These are phyloP conservation scores for Tilletia walkeri DNA, from an alignment of 1,284 basidiomycete genomes.

Conservation along the genomic window DNA sequence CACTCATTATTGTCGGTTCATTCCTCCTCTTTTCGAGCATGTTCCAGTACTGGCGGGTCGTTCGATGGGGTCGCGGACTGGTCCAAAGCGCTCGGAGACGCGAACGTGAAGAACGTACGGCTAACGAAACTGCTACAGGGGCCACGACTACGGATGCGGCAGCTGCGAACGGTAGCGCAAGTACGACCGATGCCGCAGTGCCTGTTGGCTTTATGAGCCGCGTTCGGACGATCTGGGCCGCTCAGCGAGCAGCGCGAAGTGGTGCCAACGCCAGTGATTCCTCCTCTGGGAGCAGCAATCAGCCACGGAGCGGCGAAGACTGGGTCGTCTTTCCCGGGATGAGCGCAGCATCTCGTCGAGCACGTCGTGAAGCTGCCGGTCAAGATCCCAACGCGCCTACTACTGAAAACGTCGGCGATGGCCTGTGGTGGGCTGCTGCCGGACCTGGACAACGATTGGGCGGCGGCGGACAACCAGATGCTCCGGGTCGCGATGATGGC, in stretches of 20 bases:
- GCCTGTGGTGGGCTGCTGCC: neutral
- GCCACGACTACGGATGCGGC: constrained; percentile 11
- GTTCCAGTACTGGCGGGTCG: constrained; percentile 67
- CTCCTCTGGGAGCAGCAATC: neutral
- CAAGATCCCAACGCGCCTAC: neutral
- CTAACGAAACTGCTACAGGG: constrained; percentile 4
- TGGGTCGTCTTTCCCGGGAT: constrained; percentile 47
- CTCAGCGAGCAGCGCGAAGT: neutral
- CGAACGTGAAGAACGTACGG: constrained; percentile 27
- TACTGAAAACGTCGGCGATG: constrained; percentile 8
- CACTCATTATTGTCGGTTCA: constrained; percentile 89
- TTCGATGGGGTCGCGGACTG: constrained; percentile 44
- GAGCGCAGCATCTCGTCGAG: constrained; percentile 22
- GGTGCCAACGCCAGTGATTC: constrained; percentile 7
- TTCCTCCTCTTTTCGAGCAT: constrained; percentile 70
- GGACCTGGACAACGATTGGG: neutral
- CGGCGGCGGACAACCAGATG: constrained; percentile 18
- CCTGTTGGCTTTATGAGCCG: constrained; percentile 33
- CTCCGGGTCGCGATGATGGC: constrained; percentile 19
- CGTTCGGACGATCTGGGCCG: constrained; percentile 26
- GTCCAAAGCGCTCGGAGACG: constrained; percentile 37
- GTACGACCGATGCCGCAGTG: constrained; percentile 10
- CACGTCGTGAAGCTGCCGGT: constrained; percentile 10
- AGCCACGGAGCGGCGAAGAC: constrained; percentile 35
- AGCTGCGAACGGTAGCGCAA: neutral